These are phyloP conservation scores for Serendipita indica DNA, from an alignment of 768 basidiomycete genomes.

Conservation along the genomic window DNA sequence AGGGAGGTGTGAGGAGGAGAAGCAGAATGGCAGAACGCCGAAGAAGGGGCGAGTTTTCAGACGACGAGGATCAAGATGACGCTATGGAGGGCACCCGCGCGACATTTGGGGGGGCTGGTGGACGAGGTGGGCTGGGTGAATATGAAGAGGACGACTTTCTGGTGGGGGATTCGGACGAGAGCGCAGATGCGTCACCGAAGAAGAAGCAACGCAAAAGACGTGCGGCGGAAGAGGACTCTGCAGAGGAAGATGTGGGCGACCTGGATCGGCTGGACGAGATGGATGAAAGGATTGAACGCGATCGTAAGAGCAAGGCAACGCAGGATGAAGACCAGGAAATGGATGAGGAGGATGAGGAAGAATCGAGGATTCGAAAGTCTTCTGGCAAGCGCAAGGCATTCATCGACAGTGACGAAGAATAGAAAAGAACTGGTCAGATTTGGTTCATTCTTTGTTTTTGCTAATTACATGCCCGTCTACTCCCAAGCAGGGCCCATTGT, in stretches of 20 bases:
- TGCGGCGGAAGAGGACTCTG: slow-evolving; percentile 22
- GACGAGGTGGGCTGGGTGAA: slow-evolving; percentile 26
- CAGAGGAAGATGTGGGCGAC: slow-evolving; percentile 22
- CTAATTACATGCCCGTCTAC: neutral
- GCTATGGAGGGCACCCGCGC: slow-evolving; percentile 17
- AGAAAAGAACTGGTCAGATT: neutral
- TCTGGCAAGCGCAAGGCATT: slow-evolving; percentile 7
- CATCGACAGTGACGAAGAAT: slow-evolving; percentile 15
- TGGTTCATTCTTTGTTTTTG: neutral
- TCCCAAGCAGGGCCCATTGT: neutral
- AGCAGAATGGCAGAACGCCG: slow-evolving; percentile 35
- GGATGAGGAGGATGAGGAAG: slow-evolving; percentile 30
- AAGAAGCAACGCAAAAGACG: slow-evolving; percentile 24
- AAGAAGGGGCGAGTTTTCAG: slow-evolving; percentile 34
- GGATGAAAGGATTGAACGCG: slow-evolving; percentile 50
- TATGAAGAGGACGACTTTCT: slow-evolving; percentile 80
- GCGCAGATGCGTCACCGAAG: slow-evolving; percentile 2
- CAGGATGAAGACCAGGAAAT: slow-evolving; percentile 35
- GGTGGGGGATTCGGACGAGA: slow-evolving; percentile 58
- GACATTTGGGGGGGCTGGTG: slow-evolving; percentile 18
- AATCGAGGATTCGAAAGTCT: slow-evolving; percentile 32
- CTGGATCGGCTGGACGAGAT: slow-evolving; percentile 51
- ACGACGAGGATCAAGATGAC: slow-evolving; percentile 34
- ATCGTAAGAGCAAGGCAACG: slow-evolving; percentile 26
- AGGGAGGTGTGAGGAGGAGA: slow-evolving; percentile 51